These are phyloP conservation scores for Blastomyces percursus DNA, from an alignment of 2,329 filamentous ascomycete species.

Conservation along the genomic window DNA sequence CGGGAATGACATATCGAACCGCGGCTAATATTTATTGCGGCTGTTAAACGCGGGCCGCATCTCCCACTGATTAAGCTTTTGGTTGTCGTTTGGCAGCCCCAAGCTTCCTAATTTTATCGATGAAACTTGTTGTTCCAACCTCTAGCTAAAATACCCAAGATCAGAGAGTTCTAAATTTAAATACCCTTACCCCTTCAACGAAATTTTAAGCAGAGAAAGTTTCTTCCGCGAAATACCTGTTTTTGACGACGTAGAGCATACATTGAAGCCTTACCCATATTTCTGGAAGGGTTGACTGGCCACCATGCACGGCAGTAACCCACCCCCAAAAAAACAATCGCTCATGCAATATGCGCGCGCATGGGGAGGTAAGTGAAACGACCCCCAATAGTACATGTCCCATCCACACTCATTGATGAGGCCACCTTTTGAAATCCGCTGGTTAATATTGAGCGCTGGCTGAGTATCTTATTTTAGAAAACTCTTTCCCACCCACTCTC, in stretches of 20 bases:
- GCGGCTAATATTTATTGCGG: neutral
- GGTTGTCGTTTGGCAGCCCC: neutral
- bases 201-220: neutral
- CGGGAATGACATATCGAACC: neutral
- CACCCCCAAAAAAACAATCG: slow-evolving; percentile 20
- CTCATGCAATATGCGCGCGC: slow-evolving; percentile 29
- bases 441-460: neutral
- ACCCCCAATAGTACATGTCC: neutral
- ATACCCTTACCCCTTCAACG: neutral
- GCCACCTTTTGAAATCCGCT: slow-evolving; percentile 22
- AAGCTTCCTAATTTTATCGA: neutral
- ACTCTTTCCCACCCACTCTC: slow-evolving; percentile 52
- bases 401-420: neutral
- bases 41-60: neutral
- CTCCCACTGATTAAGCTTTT: neutral
- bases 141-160: neutral
- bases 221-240: neutral
- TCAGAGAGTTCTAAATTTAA: neutral
- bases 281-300: neutral
- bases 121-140: neutral
- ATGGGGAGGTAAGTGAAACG: slow-evolving; percentile 32
- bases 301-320: slow-evolving; percentile 11
- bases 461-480: slow-evolving; percentile 37
- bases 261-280: neutral
- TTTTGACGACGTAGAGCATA: neutral